A percentile compares a stretch with the other conserved stretches of the same genome.
These are phyloP conservation scores for Meyerozyma sp. DNA, from an alignment of 1,139 yeast genomes.

Conservation along the genomic window DNA sequence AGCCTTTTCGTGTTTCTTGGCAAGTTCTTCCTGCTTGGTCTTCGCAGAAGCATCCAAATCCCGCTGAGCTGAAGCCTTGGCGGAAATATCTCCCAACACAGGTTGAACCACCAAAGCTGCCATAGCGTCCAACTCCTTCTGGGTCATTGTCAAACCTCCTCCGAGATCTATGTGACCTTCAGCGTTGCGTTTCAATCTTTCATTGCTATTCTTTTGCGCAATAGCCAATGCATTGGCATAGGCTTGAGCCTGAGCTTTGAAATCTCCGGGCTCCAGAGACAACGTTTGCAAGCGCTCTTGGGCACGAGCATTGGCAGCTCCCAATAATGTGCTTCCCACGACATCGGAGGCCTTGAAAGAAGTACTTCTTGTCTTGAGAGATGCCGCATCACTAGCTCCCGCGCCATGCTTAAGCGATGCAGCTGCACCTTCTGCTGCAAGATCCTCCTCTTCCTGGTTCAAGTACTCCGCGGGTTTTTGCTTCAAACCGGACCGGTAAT, in stretches of 20 bases:
- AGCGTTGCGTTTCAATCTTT: slow-evolving; percentile 41
- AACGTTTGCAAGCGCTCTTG: slow-evolving; percentile 41
- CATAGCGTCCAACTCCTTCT: slow-evolving; percentile 69
- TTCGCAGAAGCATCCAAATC: slow-evolving; percentile 44
- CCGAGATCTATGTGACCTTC: slow-evolving; percentile 73
- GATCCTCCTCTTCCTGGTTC: slow-evolving; percentile 23
- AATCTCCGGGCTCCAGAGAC: slow-evolving; percentile 28
- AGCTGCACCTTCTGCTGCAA: slow-evolving; percentile 38
- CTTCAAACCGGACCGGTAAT: slow-evolving; percentile 37
- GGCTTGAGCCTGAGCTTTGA: slow-evolving; percentile 38
- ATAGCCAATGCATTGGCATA: slow-evolving; percentile 48
- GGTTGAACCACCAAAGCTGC: slow-evolving; percentile 85
- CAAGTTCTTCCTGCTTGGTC: slow-evolving; percentile 29
- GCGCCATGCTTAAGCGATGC: slow-evolving; percentile 31
- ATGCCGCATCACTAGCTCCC: slow-evolving; percentile 19
- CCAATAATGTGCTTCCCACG: slow-evolving; percentile 52
- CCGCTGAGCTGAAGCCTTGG: slow-evolving; percentile 70
- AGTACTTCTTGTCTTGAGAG: slow-evolving; percentile 24
- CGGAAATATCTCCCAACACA: slow-evolving; percentile 69
- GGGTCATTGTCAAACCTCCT: slow-evolving; percentile 80
- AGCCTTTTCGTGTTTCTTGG: slow-evolving; percentile 36
- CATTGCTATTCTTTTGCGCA: slow-evolving; percentile 64
- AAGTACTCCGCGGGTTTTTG: slow-evolving; percentile 22
- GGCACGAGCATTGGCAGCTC: slow-evolving; percentile 59
- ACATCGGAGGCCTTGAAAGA: slow-evolving; percentile 39